Conservation (phyloP, 2,329 filamentous ascomycete species). For the Epichloe brachyelytri region DNA sequence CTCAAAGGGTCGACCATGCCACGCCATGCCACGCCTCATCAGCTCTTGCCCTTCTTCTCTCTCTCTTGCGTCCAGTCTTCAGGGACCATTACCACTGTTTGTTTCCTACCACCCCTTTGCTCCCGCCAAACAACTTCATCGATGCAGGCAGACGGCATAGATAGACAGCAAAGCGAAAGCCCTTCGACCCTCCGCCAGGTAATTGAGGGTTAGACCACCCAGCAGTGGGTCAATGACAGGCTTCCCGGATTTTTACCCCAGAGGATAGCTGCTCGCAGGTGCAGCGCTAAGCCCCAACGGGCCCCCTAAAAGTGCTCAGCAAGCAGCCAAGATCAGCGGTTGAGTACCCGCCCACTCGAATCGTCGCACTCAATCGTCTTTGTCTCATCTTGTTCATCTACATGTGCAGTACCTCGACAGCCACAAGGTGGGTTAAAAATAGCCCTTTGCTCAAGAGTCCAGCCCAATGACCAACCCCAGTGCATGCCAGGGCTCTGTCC, state of each 20-base stretch:
- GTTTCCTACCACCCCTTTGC: not conserved
- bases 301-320: not conserved
- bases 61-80: not conserved
- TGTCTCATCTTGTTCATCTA: not conserved
- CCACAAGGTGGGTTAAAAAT: too few relatives aligned
- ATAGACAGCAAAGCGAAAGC: not conserved
- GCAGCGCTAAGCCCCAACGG: constrained; percentile 1
- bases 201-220: not conserved
- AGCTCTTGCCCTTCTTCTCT: not conserved
- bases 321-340: not conserved
- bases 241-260: constrained; percentile 15
- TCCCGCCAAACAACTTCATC: not conserved
- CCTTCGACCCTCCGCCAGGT: not conserved
- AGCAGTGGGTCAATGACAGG: constrained; percentile 10
- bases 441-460: not conserved
- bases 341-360: not conserved
- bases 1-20: not conserved
- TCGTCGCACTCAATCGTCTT: not conserved
- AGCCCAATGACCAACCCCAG: not conserved
- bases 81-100: not conserved
- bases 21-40: not conserved
- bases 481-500: not conserved
- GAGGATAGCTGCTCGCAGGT: constrained; percentile 9
- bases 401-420: too few relatives aligned
- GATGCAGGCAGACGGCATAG: not conserved